Base-by-base conservation (phyloP, 2,329 filamentous ascomycete species). In the Alternaria sp. region DNA sequence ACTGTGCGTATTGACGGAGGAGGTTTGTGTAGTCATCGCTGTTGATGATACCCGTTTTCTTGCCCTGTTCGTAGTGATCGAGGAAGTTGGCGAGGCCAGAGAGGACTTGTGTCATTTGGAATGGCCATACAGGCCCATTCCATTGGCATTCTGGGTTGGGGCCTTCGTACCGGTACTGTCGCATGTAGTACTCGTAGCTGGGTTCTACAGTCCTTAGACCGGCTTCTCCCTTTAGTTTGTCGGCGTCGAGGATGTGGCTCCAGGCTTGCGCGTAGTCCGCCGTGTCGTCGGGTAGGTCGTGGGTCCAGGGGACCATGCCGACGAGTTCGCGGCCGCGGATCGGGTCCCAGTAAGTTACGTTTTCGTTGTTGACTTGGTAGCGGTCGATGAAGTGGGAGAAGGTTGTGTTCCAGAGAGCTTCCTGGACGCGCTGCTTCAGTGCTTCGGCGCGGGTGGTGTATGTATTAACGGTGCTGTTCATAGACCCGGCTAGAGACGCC, bases 61-160 rank as follows among this genome's bases (percentile, higher is more conserved):
- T 57, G 57, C 70, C 79, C 61, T 17, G 73, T 58, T 66, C 51
- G 45, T 83, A 83, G 55, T 80, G 77, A 45, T 83, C 80, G 1
- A 83, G 76, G 19, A 83, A 69, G 58, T 83, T 83, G 4, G 80
- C 79, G 17, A 83, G 78, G 0, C 73, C 82, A 0, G 77, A 73
- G 1, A 83, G 73, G 1, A 77, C 76, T 47, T 83, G 81, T 0
- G 81, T 83, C 0, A 76, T 81, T 61, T 83, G 81, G 60, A 80
- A 83, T 0, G 82, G 81, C 82, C 82, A 83, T 0, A 79, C 74
- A 0, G 82, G 81, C 1, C 82, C 82, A 44, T 83, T 83, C 82
- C 82, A 83, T 51, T 83, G 82, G 55, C 82, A 83, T 54, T 83
- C 81, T 3, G 72, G 74, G 8, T 76, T 65, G 1, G 66, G 70